Base-by-base conservation (phyloP, 352 stramenopile genomes). In the Plasmopara viticola region DNA sequence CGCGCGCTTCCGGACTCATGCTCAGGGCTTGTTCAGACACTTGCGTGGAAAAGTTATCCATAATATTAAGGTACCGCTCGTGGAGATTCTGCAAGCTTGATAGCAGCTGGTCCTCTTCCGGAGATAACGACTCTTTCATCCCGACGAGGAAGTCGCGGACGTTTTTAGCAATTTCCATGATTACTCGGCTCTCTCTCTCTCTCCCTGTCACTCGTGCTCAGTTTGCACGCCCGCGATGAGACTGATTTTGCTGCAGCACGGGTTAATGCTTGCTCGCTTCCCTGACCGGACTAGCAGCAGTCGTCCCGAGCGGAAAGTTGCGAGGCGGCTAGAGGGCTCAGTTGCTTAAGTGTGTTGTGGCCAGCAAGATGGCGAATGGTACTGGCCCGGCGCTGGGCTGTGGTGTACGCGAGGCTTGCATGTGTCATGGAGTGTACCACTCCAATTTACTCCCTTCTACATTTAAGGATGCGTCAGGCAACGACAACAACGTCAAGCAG, bases 111-210 rank as follows among this genome's bases (percentile, higher is more conserved):
- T 91, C 76, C 51, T 91, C 78, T 55, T 87, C 78, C 7, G 70
- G 63, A n/a, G 76, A 79, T 49, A 81, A 56, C 30, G 72, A 65
- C 50, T 90, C 79, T 49, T 86, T 85, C 73, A 90, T 85, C 25
- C 78, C 80, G 38, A 91, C 80, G 34, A 91, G 66, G 56, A 91
- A 83, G 53, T 91, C 81, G 15, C 72, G 68, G 14, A 91, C 81
- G 53, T 91, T 85, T 57, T 76, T 84, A 20, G 81, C 76, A 60
- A 91, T 88, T 57, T 91, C 81, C 81, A 91, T 91, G 7, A 39
- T 48, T 58, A 41, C 41, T 58, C 40, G 48, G 49, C 41, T 58
- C 40, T 51, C 42, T 44, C 41, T 58, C 40, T 51, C 42, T 44
- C 45, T 60, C 34, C 48, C 58, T 67, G 52, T 63, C 52, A 57